Percentiles rank a stretch among this genome's conserved stretches.
Conservation (phyloP, 202 grass and related monocot genomes). For the Zizania palustris region DNA sequence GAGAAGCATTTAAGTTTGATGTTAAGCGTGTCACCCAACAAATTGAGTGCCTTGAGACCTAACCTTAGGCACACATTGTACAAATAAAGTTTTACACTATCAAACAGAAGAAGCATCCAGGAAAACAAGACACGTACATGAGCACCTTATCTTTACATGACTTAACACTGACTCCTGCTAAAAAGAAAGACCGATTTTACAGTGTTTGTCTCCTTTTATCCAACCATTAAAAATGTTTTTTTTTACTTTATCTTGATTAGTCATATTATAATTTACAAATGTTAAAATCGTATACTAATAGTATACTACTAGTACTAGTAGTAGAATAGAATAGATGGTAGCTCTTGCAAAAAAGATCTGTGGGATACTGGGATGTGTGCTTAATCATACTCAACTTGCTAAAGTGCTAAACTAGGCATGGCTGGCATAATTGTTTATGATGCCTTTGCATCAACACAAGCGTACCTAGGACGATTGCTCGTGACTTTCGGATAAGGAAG, state of each 20-base stretch:
- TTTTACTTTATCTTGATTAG: no score
- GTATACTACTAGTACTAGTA: no score
- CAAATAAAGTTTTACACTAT: neutral
- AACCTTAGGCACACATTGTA: neutral
- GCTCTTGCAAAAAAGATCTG: conserved; percentile 1
- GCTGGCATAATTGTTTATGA: conserved; percentile 61
- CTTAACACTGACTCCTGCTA: conserved; percentile 56
- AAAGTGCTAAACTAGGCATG: conserved; percentile 51
- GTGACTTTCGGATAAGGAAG: conserved; percentile 45
- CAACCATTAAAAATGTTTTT: no score
- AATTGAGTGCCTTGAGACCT: neutral
- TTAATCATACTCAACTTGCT: conserved; percentile 46
- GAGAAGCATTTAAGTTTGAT: conserved; percentile 36
- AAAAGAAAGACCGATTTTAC: no score
- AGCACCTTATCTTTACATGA: conserved; percentile 33
- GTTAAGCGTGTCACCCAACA: conserved; percentile 28
- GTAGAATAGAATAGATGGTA: no score
- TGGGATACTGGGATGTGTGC: conserved; percentile 25
- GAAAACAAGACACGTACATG: conserved; percentile 25
- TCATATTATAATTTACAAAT: no score
- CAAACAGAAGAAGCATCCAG: conserved; percentile 35
- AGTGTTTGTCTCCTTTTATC: no score
- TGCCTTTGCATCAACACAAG: conserved; percentile 44
- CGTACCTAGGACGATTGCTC: conserved; percentile 51
- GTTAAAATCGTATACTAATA: no score